Conservation (phyloP, 805 yeast species). For the Candida tammaniensis region DNA sequence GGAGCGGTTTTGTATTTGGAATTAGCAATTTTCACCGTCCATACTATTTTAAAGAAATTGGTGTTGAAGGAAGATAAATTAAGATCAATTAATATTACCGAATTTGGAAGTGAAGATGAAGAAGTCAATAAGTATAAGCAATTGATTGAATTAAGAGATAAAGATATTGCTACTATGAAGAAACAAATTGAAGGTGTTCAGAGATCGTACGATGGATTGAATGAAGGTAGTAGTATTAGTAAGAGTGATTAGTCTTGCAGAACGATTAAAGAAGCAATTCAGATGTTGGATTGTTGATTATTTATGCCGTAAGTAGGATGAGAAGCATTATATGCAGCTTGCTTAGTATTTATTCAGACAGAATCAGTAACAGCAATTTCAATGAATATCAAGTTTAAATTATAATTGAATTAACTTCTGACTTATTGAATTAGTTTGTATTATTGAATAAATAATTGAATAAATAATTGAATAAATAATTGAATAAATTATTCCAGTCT, state of each 20-base stretch:
- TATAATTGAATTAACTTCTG: too few species aligned
- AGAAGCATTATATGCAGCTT: too few species aligned
- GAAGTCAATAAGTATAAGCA: conserved; percentile 35
- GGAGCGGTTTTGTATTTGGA: conserved; percentile 60
- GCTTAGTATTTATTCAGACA: too few species aligned
- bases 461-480: too few species aligned
- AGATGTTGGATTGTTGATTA: too few species aligned
- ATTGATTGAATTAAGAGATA: conserved; percentile 37
- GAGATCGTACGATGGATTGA: conserved; percentile 44
- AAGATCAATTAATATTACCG: conserved; percentile 9
- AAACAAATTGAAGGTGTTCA: conserved; percentile 54
- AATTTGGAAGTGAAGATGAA: conserved; percentile 16
- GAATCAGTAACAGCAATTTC: too few species aligned
- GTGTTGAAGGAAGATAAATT: conserved; percentile 41
- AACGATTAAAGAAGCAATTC: too few species aligned
- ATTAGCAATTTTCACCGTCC: conserved; percentile 53
- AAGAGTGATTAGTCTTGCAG: conserved; percentile 15
- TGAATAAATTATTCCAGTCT: too few species aligned
- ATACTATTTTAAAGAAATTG: conserved; percentile 50
- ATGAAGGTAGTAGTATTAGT: conserved; percentile 4
- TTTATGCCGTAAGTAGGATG: background rate
- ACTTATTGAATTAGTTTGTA: too few species aligned
- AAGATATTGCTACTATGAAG: conserved; percentile 45
- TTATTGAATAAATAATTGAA: too few species aligned
- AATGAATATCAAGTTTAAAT: too few species aligned